Evolutionary conservation across 495 filamentous ascomycete genomes (phyloP).

Genomic region (Lichenothelia convexa): DNA sequence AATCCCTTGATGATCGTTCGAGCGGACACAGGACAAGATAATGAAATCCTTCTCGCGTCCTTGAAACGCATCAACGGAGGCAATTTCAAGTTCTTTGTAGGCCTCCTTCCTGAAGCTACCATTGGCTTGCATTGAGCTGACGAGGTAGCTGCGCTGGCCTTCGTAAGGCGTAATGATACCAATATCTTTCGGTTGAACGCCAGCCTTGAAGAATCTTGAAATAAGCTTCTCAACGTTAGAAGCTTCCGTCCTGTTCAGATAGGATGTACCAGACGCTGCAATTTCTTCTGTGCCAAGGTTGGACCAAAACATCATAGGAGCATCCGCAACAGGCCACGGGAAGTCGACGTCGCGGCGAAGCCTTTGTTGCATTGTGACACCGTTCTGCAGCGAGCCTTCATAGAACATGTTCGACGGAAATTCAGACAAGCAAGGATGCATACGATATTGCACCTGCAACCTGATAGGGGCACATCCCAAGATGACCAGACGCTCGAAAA

Average conservation of each 20-base stretch:
- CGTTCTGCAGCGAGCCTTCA: conserved; percentile 92
- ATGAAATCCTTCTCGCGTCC: conserved; percentile 99
- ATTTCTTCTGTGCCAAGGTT: conserved; percentile 97
- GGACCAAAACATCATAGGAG: conserved; percentile 99
- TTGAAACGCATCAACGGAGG: conserved; percentile 97
- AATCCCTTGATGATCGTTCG: conserved; percentile 97
- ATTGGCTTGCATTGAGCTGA: conserved; percentile 95
- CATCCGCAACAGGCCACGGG: conserved; percentile 86
- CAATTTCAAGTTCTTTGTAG: conserved; percentile 98
- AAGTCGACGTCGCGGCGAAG: conserved; percentile 92
- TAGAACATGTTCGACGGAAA: conserved; percentile 99
- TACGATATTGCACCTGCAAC: conserved; percentile 94
- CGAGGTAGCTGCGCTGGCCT: conserved; percentile 94
- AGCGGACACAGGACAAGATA: conserved; percentile 92
- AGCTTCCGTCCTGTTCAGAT: conserved; percentile 92
- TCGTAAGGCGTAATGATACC: conserved; percentile 99
- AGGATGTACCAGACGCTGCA: conserved; percentile 91
- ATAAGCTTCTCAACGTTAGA: conserved; percentile 97
- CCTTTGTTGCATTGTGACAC: conserved; percentile 75
- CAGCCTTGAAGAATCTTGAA: conserved; percentile 98
- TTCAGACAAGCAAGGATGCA: conserved; percentile 95
- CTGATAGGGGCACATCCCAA: conserved; percentile 83
- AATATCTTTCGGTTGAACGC: conserved; percentile 76
- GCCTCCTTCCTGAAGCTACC: conserved; percentile 95
- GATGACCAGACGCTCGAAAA: conserved; percentile 93